Evolutionary conservation across 176 grass and related monocot species (phyloP), one percentile per base, ranked within the genome.

Genomic region (Lolium perenne): DNA sequence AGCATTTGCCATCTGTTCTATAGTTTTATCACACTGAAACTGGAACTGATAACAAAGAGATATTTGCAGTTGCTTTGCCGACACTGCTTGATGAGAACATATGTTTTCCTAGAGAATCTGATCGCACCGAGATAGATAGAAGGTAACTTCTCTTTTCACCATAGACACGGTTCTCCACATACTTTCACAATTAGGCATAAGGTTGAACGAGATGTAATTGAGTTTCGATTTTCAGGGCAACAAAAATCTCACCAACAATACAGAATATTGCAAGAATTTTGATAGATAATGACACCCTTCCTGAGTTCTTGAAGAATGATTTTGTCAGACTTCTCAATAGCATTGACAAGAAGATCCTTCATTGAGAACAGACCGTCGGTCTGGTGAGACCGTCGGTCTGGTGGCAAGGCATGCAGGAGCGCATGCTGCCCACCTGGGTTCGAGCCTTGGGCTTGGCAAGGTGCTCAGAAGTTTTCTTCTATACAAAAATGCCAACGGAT

Each of bases 271-370:
- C 95, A 55, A 94, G 49, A 95, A 88, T 94, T 72, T 82, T 98
- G 84, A 94, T 69, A 58, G 84, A 90, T 64, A 89, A 91, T 78
- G 95, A 95, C 53, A 87, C 48, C 84, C 90, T 98, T 82, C 93
- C 95, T 71, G 91, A 88, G 74, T 98, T 98, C 83, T 88, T 98
- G 86, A 98, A 90, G 90, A 92, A 98, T 86, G 86, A 98, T 89
- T 95, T 98, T 91, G 96, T 95, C 40, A 86, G 93, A 20, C 96
- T 98, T 85, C 91, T 98, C n/a, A 95, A 95, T 83, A 94, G 91
- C 51, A 92, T 98, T 65, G 90, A 98, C 74, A 90, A 87, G 84
- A 98, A 95, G 78, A 95, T 98, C 93, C 93, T 98, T 84, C 89
- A 83, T 64, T 90, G 60, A 81, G 69, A 84, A 95, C 91, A 65